Evolutionary conservation across 306 rosid species (phyloP), one percentile per base, ranked within the genome.

Genomic region (Spatholobus suberectus): DNA sequence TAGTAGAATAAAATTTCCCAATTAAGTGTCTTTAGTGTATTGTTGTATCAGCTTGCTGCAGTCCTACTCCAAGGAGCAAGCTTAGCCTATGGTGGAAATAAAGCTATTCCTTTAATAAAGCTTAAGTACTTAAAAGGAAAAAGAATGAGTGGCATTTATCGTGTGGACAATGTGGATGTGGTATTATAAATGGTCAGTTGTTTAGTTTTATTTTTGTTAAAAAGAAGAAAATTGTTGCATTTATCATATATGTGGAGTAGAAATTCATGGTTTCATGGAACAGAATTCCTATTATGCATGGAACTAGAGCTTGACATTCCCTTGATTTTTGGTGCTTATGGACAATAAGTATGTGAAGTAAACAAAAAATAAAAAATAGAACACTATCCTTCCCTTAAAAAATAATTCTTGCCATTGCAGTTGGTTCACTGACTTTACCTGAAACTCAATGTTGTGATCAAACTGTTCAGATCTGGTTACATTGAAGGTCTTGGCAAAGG

Each of bases 31-130:
- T 69, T 52, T 14, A 5, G 55, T 68, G 32, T 79, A 5, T 37
- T 79, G 57, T 52, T 79, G 46, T 73, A 54, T 70, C 55, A 13
- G 18, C 78, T 57, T 57, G 70, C 77, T 41, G 69, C 72, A 47
- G 47, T 78, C 40, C 49, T 21, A 13, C 51, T 14, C 66, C 29
- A 2, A 37, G 8, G 7, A 57, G 61, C 83, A 40, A 52, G 61
- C 20, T 52, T 15, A 61, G 14, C 26, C 58, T 14, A 35, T 35
- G 58, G 38, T 55, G 63, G 62, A 43, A 80, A 57, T 17, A 29
- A 41, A 58, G 59, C n/a, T 58, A 41, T 71, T 29, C 27, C 78
- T 71, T 58, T 47, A 58, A 27, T 61, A 18, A 44, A 41, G 24
- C 32, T 47, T 72, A 51, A 72, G 23, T 81, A 73, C 44, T 59